phyloP scores from a whole-genome alignment of 371 early-diverging fungal genomes.

The Nematocida major region DNA sequence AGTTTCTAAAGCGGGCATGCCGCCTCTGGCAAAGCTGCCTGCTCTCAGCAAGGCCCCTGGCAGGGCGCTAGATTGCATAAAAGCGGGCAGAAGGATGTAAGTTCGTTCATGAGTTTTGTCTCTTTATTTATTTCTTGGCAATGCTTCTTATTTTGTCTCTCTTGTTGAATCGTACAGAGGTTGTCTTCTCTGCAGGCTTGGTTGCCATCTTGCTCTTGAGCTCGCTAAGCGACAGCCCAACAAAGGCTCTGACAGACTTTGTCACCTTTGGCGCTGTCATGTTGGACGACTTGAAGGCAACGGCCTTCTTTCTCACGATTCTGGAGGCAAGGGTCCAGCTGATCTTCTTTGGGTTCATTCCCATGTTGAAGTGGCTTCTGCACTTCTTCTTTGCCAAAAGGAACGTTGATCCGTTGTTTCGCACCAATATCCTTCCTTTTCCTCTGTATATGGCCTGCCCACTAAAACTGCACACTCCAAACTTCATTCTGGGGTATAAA shows the following conservation, averaged over 20 bases:
- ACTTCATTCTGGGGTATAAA: constrained; percentile 52
- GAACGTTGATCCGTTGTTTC: constrained; percentile 35
- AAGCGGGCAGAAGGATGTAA: too few species aligned
- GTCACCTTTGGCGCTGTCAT: constrained; percentile 33
- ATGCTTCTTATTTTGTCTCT: constrained; percentile 35
- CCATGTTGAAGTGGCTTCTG: constrained; percentile 29
- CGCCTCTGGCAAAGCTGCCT: too few species aligned
- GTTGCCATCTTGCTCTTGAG: constrained; percentile 43
- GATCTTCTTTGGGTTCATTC: constrained; percentile 51
- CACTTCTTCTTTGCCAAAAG: constrained; percentile 35
- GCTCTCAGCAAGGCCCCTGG: too few species aligned
- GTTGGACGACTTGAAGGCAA: constrained; percentile 38
- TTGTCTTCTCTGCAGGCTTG: background rate
- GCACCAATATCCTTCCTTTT: constrained; percentile 45
- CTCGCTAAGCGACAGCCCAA: constrained; percentile 41
- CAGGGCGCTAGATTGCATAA: too few species aligned
- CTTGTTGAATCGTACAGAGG: constrained; percentile 20
- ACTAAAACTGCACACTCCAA: constrained; percentile 52
- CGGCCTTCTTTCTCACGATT: constrained; percentile 46
- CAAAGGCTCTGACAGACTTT: constrained; percentile 48
- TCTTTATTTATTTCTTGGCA: constrained; percentile 17
- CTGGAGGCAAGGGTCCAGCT: constrained; percentile 48
- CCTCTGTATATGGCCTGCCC: constrained; percentile 50
- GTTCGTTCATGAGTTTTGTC: too few species aligned
- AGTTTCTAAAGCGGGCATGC: too few species aligned